These are phyloP conservation scores for Crithidia thermophila DNA, from an alignment of 208 protist species.

Conservation along the genomic window DNA sequence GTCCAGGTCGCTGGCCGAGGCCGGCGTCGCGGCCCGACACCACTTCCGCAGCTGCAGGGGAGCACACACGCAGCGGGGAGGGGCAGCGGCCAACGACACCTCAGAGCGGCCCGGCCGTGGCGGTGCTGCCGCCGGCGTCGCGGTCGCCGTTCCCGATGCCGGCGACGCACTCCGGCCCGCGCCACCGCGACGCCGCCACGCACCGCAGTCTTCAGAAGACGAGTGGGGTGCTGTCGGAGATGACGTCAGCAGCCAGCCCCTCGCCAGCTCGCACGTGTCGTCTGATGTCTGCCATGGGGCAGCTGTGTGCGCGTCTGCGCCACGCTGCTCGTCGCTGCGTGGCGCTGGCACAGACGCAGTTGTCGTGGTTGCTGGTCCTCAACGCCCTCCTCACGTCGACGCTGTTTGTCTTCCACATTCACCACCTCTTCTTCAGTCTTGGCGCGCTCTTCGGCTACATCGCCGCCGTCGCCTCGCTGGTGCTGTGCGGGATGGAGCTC, in stretches of 20 bases:
- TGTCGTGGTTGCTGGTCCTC: slow-evolving; percentile 22
- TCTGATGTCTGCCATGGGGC: background rate
- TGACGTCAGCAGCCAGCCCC: background rate
- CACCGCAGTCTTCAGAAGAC: no score
- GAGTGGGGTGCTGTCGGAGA: background rate
- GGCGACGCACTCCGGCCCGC: background rate
- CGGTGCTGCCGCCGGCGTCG: background rate
- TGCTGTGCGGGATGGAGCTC: slow-evolving; percentile 33
- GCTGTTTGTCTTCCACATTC: slow-evolving; percentile 18
- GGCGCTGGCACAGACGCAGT: slow-evolving; percentile 16
- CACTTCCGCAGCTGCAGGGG: no score
- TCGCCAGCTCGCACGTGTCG: no score
- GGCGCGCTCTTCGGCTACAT: slow-evolving; percentile 38
- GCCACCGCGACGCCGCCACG: slow-evolving; percentile 1
- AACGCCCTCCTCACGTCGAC: slow-evolving; percentile 19
- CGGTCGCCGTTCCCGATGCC: background rate
- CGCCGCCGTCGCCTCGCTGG: slow-evolving; percentile 28
- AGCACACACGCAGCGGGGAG: background rate
- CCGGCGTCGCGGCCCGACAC: no score
- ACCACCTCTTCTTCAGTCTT: slow-evolving; percentile 38
- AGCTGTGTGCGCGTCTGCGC: background rate
- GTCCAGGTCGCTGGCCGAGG: background rate
- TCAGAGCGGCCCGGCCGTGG: no score
- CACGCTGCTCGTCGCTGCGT: background rate
- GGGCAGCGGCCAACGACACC: background rate